Evolutionary conservation across 768 basidiomycete species (phyloP).

Genomic region (Serendipita sp.): DNA sequence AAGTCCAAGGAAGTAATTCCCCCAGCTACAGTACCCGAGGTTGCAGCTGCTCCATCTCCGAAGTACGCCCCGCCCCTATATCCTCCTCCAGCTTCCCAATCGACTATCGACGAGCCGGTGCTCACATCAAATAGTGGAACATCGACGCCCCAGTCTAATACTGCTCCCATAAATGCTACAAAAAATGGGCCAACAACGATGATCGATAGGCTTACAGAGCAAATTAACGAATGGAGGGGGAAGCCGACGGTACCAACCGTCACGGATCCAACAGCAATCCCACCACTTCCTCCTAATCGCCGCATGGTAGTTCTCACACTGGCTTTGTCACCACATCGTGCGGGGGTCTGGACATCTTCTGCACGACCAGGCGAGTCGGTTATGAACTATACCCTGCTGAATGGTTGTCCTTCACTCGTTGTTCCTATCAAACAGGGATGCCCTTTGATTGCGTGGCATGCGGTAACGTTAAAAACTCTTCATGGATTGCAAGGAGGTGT

Average conservation of each 20-base stretch:
- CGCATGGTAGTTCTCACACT: conserved; percentile 40
- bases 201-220: not conserved
- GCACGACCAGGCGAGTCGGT: conserved; percentile 45
- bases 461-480: conserved; percentile 22
- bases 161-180: not conserved
- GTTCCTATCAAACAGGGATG: conserved; percentile 42
- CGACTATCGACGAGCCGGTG: not conserved
- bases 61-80: not conserved
- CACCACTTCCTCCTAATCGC: conserved; percentile 21
- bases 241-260: not conserved
- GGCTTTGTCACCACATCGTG: conserved; percentile 44
- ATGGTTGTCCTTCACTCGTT: conserved; percentile 43
- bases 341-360: conserved; percentile 36
- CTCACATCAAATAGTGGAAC: no score
- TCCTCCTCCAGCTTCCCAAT: not conserved
- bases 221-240: not conserved
- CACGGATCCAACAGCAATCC: not conserved
- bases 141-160: not conserved
- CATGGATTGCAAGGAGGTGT: conserved; percentile 15
- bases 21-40: not conserved
- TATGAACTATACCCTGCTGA: conserved; percentile 42
- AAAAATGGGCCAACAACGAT: not conserved
- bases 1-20: not conserved
- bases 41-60: not conserved
- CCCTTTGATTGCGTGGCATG: conserved; percentile 50